phyloP scores from a whole-genome alignment of 1,284 basidiomycete species.

The Sphaerobolus stellatus region DNA sequence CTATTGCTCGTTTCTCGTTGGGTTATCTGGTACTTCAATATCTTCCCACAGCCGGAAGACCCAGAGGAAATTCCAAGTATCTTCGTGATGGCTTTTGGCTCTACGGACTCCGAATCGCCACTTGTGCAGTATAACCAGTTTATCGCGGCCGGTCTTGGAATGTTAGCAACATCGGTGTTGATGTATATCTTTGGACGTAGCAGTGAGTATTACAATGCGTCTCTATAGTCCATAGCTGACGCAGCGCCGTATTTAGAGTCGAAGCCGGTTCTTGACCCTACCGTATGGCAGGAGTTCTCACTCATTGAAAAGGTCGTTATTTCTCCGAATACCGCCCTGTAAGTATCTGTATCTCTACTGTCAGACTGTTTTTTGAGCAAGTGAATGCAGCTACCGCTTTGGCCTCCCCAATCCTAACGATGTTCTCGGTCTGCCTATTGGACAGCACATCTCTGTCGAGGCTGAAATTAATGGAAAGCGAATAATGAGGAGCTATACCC shows the following conservation, averaged over 20 bases:
- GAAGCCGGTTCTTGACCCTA: constrained; percentile 69
- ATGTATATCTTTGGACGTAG: constrained; percentile 2
- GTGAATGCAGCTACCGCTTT: constrained; percentile 79
- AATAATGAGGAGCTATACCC: constrained; percentile 91
- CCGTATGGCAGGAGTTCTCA: constrained; percentile 79
- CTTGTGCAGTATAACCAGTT: constrained; percentile 10
- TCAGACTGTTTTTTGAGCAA: neutral
- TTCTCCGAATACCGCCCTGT: constrained; percentile 96
- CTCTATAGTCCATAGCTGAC: neutral
- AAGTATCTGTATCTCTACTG: constrained; percentile 27
- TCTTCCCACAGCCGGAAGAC: neutral
- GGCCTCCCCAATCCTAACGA: constrained; percentile 71
- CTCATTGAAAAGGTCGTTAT: constrained; percentile 80
- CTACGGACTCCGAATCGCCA: constrained; percentile 3
- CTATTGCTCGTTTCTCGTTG: constrained; percentile 47
- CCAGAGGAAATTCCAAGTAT: constrained; percentile 1
- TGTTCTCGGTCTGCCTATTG: constrained; percentile 90
- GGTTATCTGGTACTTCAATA: constrained; percentile 42
- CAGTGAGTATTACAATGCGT: constrained; percentile 1
- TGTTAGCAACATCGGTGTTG: constrained; percentile 7
- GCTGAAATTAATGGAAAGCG: constrained; percentile 92
- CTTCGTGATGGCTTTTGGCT: constrained; percentile 12
- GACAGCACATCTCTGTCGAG: constrained; percentile 92
- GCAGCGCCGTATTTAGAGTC: constrained; percentile 11
- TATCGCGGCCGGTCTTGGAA: constrained; percentile 1